Conservation (phyloP, 768 basidiomycete species). For the Tricholoma bakamatsutake region DNA sequence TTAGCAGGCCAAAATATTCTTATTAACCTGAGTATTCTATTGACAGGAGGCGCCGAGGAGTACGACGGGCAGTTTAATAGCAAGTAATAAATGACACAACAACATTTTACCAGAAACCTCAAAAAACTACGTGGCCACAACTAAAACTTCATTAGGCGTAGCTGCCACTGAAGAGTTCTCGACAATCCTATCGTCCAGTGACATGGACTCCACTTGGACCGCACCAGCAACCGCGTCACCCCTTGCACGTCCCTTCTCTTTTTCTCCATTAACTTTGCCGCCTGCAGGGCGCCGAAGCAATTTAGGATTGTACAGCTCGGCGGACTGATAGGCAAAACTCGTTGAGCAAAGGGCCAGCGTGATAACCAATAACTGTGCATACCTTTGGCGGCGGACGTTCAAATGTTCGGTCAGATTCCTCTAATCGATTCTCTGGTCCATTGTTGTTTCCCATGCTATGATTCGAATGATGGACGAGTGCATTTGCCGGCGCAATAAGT, state of each 20-base stretch:
- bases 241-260: conserved; percentile 26
- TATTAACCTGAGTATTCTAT: neutral
- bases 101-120: conserved; percentile 5
- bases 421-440: conserved; percentile 24
- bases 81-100: conserved; percentile 11
- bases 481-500: conserved; percentile 18
- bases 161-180: conserved; percentile 1
- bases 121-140: neutral
- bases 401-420: conserved; percentile 40
- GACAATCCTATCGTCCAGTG: conserved; percentile 24
- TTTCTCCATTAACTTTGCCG: conserved; percentile 20
- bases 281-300: conserved; percentile 19
- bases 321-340: conserved; percentile 14
- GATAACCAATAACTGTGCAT: neutral
- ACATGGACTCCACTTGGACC: conserved; percentile 29
- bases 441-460: conserved; percentile 9
- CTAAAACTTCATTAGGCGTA: neutral
- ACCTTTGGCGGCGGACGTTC: conserved; percentile 47
- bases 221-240: conserved; percentile 29
- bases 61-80: conserved; percentile 12
- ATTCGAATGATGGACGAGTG: conserved; percentile 32
- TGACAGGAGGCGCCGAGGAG: neutral
- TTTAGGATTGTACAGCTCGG: conserved; percentile 33
- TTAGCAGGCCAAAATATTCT: too few relatives aligned
- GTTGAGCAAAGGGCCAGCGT: neutral